Conservation (phyloP, 2,329 filamentous ascomycete species). For the Penicillium freii region DNA sequence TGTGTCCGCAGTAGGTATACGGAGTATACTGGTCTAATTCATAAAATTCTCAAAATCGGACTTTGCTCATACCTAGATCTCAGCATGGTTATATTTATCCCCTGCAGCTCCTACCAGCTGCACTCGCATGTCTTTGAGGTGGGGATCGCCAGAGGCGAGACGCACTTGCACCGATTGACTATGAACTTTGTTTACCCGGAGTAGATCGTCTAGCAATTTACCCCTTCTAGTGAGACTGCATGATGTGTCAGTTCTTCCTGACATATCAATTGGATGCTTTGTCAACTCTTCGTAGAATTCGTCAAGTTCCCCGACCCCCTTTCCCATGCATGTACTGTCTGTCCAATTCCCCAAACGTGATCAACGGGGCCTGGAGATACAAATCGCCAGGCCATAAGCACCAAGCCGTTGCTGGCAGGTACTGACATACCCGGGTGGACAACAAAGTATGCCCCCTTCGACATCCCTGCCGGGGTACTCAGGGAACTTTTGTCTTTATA, state of each 20-base stretch:
- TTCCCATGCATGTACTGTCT: slow-evolving; percentile 1
- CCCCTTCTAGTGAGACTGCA: neutral
- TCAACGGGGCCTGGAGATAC: neutral
- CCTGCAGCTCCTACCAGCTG: neutral
- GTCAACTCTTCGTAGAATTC: neutral
- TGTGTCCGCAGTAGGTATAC: too few species aligned
- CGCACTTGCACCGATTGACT: neutral
- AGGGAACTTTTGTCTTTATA: neutral
- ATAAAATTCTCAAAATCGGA: neutral
- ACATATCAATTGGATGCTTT: neutral
- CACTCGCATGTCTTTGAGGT: neutral
- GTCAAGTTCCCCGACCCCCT: neutral
- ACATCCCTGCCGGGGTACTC: neutral
- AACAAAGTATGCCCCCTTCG: neutral
- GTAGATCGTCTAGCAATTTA: neutral
- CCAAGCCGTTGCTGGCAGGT: neutral
- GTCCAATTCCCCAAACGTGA: neutral
- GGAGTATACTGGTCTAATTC: neutral
- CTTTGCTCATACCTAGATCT: neutral
- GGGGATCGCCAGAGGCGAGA: neutral
- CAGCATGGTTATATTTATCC: neutral
- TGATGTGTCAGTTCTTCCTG: neutral
- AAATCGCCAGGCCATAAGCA: neutral
- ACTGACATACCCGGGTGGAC: neutral
- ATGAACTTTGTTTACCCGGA: neutral